Evolutionary conservation across 345 rosid species (phyloP).

Genomic region (Eucalyptus regnans): DNA sequence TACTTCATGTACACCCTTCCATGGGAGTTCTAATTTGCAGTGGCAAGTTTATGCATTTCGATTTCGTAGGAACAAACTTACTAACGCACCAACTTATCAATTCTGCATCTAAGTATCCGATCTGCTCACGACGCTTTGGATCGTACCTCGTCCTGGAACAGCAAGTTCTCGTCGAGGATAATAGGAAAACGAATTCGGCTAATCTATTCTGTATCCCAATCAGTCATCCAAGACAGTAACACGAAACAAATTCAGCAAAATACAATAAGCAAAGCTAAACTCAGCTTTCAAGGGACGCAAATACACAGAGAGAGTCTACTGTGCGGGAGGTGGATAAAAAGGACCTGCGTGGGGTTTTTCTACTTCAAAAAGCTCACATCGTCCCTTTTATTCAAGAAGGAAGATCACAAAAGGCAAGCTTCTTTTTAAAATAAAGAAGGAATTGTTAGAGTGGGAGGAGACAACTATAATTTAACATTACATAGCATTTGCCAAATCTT

Average conservation of each 20-base stretch:
- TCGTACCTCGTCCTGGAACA: rapidly evolving
- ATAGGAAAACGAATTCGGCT: neutral
- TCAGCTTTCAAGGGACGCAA: neutral
- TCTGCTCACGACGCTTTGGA: rapidly evolving
- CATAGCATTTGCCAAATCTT: neutral
- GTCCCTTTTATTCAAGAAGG: neutral
- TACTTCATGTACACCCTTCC: neutral
- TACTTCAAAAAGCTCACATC: neutral
- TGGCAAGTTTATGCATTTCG: neutral
- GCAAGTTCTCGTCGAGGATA: neutral
- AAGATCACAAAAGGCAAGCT: neutral
- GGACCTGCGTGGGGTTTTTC: neutral
- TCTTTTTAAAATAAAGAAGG: neutral
- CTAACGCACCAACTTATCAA: neutral
- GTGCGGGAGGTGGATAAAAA: neutral
- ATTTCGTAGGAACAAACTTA: neutral
- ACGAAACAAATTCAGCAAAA: neutral
- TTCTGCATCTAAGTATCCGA: neutral
- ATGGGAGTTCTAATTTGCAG: neutral
- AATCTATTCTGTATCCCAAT: neutral
- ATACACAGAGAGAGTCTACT: neutral
- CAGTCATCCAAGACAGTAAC: neutral
- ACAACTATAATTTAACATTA: constrained; percentile 12
- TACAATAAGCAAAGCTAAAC: neutral
- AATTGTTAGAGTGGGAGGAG: neutral